phyloP scores from a whole-genome alignment of 176 grass and related monocot species.

The Triticum monococcum region DNA sequence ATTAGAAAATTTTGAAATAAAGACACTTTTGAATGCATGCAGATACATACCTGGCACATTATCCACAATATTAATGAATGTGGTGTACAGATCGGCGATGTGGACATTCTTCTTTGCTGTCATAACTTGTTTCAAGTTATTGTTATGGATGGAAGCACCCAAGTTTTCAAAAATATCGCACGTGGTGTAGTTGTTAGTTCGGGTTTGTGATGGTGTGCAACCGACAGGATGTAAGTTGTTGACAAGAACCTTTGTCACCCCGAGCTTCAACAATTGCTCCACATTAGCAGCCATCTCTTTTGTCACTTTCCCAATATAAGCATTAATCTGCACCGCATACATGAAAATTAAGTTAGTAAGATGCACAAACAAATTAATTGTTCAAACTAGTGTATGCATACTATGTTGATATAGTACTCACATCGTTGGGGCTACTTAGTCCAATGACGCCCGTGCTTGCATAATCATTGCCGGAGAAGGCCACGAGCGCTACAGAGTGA shows the following conservation, averaged over 20 bases:
- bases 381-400: neutral
- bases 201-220: conserved; percentile 20
- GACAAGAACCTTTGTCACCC: conserved; percentile 27
- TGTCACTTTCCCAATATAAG: neutral
- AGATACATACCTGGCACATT: neutral
- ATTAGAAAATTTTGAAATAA: neutral
- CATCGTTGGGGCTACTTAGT: neutral
- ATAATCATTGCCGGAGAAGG: conserved; percentile 28
- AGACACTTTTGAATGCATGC: too few relatives aligned
- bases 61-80: neutral
- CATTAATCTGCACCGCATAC: neutral
- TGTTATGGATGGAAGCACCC: neutral
- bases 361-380: neutral
- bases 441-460: neutral
- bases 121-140: neutral
- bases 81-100: neutral
- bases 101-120: neutral
- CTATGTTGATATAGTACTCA: neutral
- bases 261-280: neutral
- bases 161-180: neutral
- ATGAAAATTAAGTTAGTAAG: neutral
- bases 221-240: conserved; percentile 34
- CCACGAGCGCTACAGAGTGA: conserved; percentile 11
- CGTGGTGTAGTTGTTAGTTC: conserved; percentile 20
- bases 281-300: neutral